These are phyloP conservation scores for Candida jianshihensis DNA, from an alignment of 805 yeast species.

Conservation along the genomic window DNA sequence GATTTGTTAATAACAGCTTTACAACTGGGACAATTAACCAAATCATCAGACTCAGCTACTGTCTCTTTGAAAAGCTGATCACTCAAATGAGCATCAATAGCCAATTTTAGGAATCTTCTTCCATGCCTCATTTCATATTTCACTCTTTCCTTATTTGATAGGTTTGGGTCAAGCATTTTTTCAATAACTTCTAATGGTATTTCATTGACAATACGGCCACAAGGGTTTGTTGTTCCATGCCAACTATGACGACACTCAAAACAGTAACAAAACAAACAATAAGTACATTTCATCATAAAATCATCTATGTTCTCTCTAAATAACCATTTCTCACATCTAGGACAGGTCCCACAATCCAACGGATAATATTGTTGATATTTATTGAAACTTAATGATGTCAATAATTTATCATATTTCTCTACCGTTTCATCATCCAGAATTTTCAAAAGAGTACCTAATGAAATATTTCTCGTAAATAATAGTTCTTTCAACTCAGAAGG, in stretches of 20 bases:
- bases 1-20: constrained; percentile 40
- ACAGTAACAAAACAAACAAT: constrained; percentile 50
- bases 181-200: constrained; percentile 24
- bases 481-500: constrained; percentile 27
- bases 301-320: constrained; percentile 41
- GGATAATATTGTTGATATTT: constrained; percentile 40
- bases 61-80: constrained; percentile 40
- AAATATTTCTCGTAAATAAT: constrained; percentile 36
- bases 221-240: constrained; percentile 48
- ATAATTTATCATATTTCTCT: constrained; percentile 33
- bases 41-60: constrained; percentile 33
- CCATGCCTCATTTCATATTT: constrained; percentile 40
- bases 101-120: constrained; percentile 30
- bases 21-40: constrained; percentile 49
- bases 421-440: constrained; percentile 26
- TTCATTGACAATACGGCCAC: constrained; percentile 30
- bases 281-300: constrained; percentile 39
- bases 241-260: constrained; percentile 50
- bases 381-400: constrained; percentile 33
- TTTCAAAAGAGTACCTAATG: constrained; percentile 26
- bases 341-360: constrained; percentile 42
- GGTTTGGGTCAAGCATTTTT: constrained; percentile 12
- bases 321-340: constrained; percentile 43
- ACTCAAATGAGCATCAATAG: constrained; percentile 38
- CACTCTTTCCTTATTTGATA: constrained; percentile 26